A percentile compares a stretch with the other conserved stretches of the same genome.
phyloP scores from a whole-genome alignment of 371 early-diverging fungal species.

The Rhizomucor miehei region DNA sequence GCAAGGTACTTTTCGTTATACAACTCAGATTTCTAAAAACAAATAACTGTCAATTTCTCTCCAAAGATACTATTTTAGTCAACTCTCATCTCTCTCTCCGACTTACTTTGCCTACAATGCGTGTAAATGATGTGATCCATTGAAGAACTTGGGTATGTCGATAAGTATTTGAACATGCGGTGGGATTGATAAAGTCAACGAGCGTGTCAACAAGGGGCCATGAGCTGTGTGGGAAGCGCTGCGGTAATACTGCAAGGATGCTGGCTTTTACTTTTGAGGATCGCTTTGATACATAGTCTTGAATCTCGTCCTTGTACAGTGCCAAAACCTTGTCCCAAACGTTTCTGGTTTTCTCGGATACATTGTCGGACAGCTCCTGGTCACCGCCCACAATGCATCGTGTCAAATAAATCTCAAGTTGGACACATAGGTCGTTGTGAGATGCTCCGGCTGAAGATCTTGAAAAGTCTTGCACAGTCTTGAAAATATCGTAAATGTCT shows the following conservation, averaged over 20 bases:
- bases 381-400: conserved; percentile 48
- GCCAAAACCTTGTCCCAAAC: conserved; percentile 26
- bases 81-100: no score
- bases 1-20: conserved; percentile 31
- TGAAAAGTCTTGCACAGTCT: conserved; percentile 71
- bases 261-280: conserved; percentile 62
- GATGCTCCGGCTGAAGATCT: conserved; percentile 42
- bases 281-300: conserved; percentile 68
- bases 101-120: conserved; percentile 43
- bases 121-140: conserved; percentile 45
- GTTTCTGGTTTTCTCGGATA: conserved; percentile 10
- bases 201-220: conserved; percentile 58
- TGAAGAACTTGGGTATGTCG: conserved; percentile 63
- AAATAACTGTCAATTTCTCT: neutral
- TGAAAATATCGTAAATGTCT: conserved; percentile 57
- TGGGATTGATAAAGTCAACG: conserved; percentile 49
- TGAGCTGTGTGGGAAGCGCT: conserved; percentile 61
- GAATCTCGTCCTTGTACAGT: conserved; percentile 53
- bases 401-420: conserved; percentile 50
- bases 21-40: conserved; percentile 29
- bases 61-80: conserved; percentile 3
- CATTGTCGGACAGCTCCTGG: conserved; percentile 29
- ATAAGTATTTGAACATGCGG: conserved; percentile 60
- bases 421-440: conserved; percentile 44
- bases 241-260: conserved; percentile 62